phyloP scores from a whole-genome alignment of 108 stramenopile genomes.

The Hondaea fermentalgiana region DNA sequence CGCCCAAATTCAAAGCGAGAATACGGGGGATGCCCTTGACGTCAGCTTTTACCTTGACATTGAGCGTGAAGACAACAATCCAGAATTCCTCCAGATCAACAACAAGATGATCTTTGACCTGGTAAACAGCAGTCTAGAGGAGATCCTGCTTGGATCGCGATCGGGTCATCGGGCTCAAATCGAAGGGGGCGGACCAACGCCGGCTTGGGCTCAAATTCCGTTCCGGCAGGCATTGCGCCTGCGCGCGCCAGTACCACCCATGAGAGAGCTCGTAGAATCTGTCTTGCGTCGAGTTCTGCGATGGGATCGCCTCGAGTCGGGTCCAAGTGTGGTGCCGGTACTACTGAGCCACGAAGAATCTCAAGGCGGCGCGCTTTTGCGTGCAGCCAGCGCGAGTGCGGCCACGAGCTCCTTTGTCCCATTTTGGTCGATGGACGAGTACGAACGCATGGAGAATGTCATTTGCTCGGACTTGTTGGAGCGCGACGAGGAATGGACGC shows the following conservation, averaged over 20 bases:
- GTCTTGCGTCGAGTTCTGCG: not conserved
- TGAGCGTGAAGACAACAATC: not conserved
- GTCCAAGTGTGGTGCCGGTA: not conserved
- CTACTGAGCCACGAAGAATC: not conserved
- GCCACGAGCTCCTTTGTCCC: not conserved
- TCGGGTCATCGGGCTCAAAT: not conserved
- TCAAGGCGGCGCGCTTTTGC: not conserved
- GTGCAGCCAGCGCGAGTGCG: not conserved
- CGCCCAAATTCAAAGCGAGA: not conserved
- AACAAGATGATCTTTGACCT: conserved; percentile 15
- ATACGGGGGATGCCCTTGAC: not conserved
- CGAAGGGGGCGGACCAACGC: not conserved
- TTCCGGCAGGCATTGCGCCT: not conserved
- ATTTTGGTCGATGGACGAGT: not conserved
- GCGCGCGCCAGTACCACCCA: not conserved
- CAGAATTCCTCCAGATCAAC: not conserved
- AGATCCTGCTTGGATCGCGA: not conserved
- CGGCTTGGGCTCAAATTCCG: not conserved
- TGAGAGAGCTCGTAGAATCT: not conserved
- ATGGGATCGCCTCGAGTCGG: not conserved
- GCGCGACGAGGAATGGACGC: not conserved
- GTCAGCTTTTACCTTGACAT: not conserved
- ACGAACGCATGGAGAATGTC: conserved; percentile 1
- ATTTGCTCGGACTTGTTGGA: not conserved
- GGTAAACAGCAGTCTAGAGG: not conserved